These are phyloP conservation scores for Solanum sejunctum DNA, from an alignment of 257 asterid species.

Conservation along the genomic window DNA sequence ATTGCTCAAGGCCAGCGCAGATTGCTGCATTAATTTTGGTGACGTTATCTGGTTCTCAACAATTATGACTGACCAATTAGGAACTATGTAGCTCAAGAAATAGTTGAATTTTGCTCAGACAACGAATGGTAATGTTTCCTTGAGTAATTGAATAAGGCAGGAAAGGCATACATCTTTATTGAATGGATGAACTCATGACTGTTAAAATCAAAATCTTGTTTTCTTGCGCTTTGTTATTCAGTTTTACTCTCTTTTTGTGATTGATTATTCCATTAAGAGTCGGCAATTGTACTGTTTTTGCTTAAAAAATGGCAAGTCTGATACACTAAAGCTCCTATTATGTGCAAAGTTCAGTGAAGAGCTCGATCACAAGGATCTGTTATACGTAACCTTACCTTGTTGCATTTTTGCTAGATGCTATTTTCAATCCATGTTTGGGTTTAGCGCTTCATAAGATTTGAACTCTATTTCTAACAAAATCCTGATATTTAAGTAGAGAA, in stretches of 20 bases:
- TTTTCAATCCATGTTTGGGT: background rate
- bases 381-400: too few relatives aligned
- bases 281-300: background rate
- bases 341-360: too few relatives aligned
- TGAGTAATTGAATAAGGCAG: background rate
- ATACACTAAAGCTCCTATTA: too few relatives aligned
- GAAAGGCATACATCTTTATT: background rate
- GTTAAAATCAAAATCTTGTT: background rate
- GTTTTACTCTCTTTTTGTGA: background rate
- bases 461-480: background rate
- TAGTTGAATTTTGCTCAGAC: background rate
- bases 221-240: background rate
- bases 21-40: background rate
- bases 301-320: background rate
- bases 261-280: background rate
- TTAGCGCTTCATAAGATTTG: background rate
- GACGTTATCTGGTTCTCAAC: background rate
- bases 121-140: background rate
- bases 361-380: too few relatives aligned
- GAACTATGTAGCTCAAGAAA: background rate
- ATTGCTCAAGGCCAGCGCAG: background rate
- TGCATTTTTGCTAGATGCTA: too few relatives aligned
- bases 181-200: background rate
- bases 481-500: background rate
- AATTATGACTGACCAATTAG: background rate